Conservation (phyloP, 108 stramenopile species). For the Hondaea fermentalgiana region DNA sequence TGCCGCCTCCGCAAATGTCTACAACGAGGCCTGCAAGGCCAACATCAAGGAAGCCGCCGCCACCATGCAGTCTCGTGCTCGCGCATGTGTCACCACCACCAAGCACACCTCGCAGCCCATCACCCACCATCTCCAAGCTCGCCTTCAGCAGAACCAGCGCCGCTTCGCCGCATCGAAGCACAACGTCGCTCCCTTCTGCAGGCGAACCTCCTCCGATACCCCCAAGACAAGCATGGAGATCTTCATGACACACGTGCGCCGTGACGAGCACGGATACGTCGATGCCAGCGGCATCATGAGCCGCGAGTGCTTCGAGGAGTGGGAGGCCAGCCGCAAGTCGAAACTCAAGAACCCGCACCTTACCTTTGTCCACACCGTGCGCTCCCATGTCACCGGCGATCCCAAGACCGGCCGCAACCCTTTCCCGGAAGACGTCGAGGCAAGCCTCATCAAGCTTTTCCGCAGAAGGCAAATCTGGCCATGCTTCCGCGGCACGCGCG, state of each 20-base stretch:
- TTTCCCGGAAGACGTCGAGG: neutral
- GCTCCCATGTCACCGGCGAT: neutral
- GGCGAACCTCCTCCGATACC: neutral
- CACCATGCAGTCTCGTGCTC: too few relatives aligned
- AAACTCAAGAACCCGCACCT: conserved; percentile 17
- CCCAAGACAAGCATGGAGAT: conserved; percentile 20
- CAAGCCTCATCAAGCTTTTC: neutral
- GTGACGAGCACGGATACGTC: neutral
- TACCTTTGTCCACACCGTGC: neutral
- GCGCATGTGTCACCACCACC: too few relatives aligned
- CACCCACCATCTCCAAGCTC: too few relatives aligned
- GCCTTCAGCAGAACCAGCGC: too few relatives aligned
- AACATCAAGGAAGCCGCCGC: too few relatives aligned
- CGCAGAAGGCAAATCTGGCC: neutral
- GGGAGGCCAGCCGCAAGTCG: neutral
- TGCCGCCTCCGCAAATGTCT: too few relatives aligned
- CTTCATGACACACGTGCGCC: neutral
- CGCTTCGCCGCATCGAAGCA: too few relatives aligned
- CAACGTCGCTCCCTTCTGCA: too few relatives aligned
- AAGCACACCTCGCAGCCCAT: too few relatives aligned
- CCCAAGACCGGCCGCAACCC: neutral
- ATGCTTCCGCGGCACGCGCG: conserved; percentile 8
- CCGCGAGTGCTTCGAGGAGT: neutral
- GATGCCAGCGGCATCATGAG: neutral
- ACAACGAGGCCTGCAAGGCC: too few relatives aligned